Base-by-base conservation (phyloP, 2,329 filamentous ascomycete species). In the Bipolaris victoriae region DNA sequence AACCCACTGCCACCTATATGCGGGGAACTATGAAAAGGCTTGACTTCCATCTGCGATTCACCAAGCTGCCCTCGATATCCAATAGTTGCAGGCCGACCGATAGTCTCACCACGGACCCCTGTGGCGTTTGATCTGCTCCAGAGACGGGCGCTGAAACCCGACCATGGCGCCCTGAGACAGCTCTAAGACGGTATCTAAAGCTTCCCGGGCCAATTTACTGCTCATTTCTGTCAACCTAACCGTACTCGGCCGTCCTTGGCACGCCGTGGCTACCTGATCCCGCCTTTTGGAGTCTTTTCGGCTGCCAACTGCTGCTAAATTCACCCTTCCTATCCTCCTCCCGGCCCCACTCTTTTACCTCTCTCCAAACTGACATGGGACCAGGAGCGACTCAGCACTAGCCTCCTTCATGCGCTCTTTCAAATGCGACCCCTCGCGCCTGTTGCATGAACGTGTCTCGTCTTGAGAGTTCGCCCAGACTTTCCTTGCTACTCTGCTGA, bases 351-450 rank as follows among this genome's bases (percentile, higher is more conserved):
- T 49, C 63, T 61, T 58, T 55, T 41, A 63, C 61, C 60, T 66
- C 65, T 57, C 56, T 63, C 75, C 74, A 76, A 74, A 76, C 73
- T 58, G 60, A 74, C 67, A 68, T 71, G 71, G 72, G 61, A 66
- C 68, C 68, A 71, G 58, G 63, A 64, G 62, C 67, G 65, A 71
- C 70, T 66, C 66, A 70, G 60, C 67, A 57, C 61, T 75, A 75
- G 73, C 69, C 66, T 72, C 52, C 29, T 76, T 74, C 64, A 76
- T 76, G 74, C 74, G 58, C 61, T 61, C 60, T 66, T 62, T 76
- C 72, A 75, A 68, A 75, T 73, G 67, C 69, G 36, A 66, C 63
- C 61, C 68, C 63, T 65, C 61, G 49, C 64, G 67, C 68, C 62
- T 55, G 47, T 65, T 58, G 67, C 72, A 68, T 70, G 65, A 67